Evolutionary conservation across 768 basidiomycete species (phyloP), one percentile per base, ranked within the genome.

Genomic region (Pleurotus tuoliensis): DNA sequence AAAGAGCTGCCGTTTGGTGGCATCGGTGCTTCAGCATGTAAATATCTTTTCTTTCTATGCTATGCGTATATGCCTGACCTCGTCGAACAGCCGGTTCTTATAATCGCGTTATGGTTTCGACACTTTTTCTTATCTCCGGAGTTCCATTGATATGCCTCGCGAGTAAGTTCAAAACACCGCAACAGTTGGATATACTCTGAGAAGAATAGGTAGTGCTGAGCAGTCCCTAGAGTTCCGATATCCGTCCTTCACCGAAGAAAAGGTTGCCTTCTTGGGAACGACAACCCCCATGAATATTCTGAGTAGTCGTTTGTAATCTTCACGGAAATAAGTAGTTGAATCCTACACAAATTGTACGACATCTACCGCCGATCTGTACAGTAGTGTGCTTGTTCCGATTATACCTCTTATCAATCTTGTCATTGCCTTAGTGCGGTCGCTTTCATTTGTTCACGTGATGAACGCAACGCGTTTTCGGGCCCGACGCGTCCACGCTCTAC

Each of bases 1-100:
- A 56, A 63, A 48, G 61, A 67, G 18, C 62, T 83, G 45, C 83
- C 82, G 0, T 80, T 84, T 60, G 73, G 76, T 9, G 82, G 83
- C 1, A 72, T 82, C 3, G 86, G 87, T 30, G 81, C 81, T 63
- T 87, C 86, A 2, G 87, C 87, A 54, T 79, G 87, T 87, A 65
- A 59, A 83, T 71, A 16, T 50, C 24, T 20, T 18, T 43, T 16
- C 22, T 6, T 39, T 43, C 47, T 51, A 13, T 4, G 4, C 20
- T 41, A 13, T 16, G 11, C 27, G 27, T 11, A 50, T 39, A 20
- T 30, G 56, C 13, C 50, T 37, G 27, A 58, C 56, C 22, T 61
- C 55, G 15, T n/a, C 8, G 18, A 58, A 18, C 40, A 86, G 86
- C 85, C 55, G 87, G 87, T 12, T 67, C 71, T 18, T 81, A 86